Evolutionary conservation across 2,329 filamentous ascomycete genomes (phyloP).

Genomic region (Colletotrichum sp.): DNA sequence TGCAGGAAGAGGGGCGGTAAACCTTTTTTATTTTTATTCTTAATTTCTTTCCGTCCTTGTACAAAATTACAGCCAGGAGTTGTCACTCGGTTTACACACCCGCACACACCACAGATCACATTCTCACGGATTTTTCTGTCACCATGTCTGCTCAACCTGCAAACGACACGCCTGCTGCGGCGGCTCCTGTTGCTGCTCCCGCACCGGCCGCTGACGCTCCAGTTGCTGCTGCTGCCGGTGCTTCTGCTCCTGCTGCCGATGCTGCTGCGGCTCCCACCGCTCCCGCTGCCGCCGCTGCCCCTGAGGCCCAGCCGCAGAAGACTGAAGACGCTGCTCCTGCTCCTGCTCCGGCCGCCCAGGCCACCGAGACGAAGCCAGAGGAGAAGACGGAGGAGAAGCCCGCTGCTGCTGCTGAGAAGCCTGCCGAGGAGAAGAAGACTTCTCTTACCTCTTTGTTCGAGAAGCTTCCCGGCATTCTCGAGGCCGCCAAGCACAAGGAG

Average conservation of each 20-base stretch:
- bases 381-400: constrained; percentile 30
- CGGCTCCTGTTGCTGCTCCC: neutral
- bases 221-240: constrained; percentile 18
- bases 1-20: constrained; percentile 7
- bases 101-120: neutral
- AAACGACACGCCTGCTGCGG: constrained; percentile 24
- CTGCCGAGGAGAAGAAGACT: constrained; percentile 28
- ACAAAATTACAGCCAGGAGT: neutral
- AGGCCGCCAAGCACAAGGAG: constrained; percentile 67
- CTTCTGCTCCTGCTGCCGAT: neutral
- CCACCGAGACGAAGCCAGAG: neutral
- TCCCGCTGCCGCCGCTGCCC: constrained; percentile 27
- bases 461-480: constrained; percentile 61
- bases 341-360: constrained; percentile 23
- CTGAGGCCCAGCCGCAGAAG: constrained; percentile 4
- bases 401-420: constrained; percentile 7
- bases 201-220: neutral
- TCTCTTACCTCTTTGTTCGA: constrained; percentile 61
- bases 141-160: constrained; percentile 29
- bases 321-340: constrained; percentile 14
- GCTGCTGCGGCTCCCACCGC: constrained; percentile 9
- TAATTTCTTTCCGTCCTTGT: neutral
- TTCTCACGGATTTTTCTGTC: neutral
- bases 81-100: neutral
- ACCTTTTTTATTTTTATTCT: neutral